These are phyloP conservation scores for Cryptococcus deneoformans DNA, from an alignment of 1,284 basidiomycete genomes.

Conservation along the genomic window DNA sequence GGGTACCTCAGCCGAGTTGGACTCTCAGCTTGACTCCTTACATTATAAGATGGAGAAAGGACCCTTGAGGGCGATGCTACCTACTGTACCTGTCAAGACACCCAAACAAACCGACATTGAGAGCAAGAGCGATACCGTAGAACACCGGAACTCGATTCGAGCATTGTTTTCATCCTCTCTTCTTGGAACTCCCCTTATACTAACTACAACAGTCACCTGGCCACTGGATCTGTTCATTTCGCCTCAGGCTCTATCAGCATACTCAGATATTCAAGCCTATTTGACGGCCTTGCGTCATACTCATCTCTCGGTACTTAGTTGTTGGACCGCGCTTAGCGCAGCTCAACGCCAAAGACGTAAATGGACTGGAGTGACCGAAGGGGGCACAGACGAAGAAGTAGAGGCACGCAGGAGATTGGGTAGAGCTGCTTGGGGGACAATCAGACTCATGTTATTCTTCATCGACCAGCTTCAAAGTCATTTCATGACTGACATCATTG, in stretches of 20 bases:
- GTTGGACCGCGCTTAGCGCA: conserved; percentile 79
- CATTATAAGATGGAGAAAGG: conserved; percentile 72
- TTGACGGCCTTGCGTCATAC: conserved; percentile 77
- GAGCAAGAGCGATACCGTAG: neutral
- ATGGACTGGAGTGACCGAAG: conserved; percentile 83
- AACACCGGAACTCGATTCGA: conserved; percentile 13
- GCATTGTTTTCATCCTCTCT: conserved; percentile 66
- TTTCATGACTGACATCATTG: conserved; percentile 85
- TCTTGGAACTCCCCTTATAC: conserved; percentile 69
- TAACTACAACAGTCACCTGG: conserved; percentile 72
- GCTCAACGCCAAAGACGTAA: conserved; percentile 72
- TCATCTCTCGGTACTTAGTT: conserved; percentile 70
- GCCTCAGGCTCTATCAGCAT: conserved; percentile 66
- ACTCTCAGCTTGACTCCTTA: conserved; percentile 65
- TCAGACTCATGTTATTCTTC: conserved; percentile 87
- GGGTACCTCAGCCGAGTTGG: conserved; percentile 78
- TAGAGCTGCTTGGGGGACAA: conserved; percentile 77
- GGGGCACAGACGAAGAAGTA: conserved; percentile 70
- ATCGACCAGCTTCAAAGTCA: conserved; percentile 72
- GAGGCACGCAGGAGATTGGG: conserved; percentile 58
- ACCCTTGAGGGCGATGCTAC: conserved; percentile 70
- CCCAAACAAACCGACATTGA: neutral
- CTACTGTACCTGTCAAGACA: conserved; percentile 51
- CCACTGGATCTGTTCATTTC: conserved; percentile 87
- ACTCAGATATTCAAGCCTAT: conserved; percentile 75